These are phyloP conservation scores for Drechslerella dactyloides DNA, from an alignment of 2,329 filamentous ascomycete species.

Conservation along the genomic window DNA sequence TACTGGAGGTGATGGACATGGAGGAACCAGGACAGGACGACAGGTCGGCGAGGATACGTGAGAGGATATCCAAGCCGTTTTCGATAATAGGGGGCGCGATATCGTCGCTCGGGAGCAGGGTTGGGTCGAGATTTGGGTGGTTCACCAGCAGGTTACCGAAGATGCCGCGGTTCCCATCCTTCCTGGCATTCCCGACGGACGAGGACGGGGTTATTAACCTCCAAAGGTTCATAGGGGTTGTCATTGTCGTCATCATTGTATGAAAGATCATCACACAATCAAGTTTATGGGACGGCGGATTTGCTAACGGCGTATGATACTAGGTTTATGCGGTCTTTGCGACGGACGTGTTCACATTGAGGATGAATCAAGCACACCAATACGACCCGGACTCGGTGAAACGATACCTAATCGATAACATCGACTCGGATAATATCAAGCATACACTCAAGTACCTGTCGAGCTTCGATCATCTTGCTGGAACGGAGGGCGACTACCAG, in stretches of 20 bases:
- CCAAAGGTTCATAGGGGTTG: constrained; percentile 43
- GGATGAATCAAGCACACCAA: constrained; percentile 69
- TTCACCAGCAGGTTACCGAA: constrained; percentile 54
- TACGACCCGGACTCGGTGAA: constrained; percentile 85
- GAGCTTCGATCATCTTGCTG: constrained; percentile 85
- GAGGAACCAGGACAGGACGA: constrained; percentile 60
- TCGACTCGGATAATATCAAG: constrained; percentile 73
- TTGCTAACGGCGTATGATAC: constrained; percentile 58
- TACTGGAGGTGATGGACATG: constrained; percentile 68
- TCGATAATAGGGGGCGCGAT: constrained; percentile 55
- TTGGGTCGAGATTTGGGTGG: constrained; percentile 45
- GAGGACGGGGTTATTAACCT: constrained; percentile 47
- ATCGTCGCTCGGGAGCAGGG: constrained; percentile 53
- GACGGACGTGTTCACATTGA: constrained; percentile 79
- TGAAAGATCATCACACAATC: background rate
- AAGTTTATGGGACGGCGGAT: constrained; percentile 5
- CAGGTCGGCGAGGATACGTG: constrained; percentile 39
- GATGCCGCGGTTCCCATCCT: constrained; percentile 52
- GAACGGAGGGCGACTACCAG: constrained; percentile 89
- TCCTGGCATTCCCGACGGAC: constrained; percentile 30
- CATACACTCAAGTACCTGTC: constrained; percentile 79
- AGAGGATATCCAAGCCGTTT: constrained; percentile 45
- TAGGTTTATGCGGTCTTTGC: constrained; percentile 81
- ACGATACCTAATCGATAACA: constrained; percentile 72
- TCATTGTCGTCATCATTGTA: constrained; percentile 55